Conservation (phyloP, 2,329 filamentous ascomycete species). For the Xylaria digitata region DNA sequence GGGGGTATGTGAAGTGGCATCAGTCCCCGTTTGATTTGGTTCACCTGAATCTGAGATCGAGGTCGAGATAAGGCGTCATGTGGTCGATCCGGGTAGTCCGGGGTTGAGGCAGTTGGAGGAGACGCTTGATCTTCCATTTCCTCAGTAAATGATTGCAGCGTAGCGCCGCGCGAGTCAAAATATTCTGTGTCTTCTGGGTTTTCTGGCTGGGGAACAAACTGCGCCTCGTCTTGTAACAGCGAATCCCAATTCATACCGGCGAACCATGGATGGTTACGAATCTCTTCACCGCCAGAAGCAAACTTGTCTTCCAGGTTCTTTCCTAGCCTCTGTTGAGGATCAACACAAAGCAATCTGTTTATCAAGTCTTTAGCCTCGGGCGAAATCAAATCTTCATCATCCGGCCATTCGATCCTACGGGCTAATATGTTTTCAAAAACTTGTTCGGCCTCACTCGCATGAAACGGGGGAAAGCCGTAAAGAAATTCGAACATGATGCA, state of each 20-base stretch:
- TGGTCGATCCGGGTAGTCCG: conserved; percentile 86
- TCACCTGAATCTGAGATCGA: conserved; percentile 77
- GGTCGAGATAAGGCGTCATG: conserved; percentile 95
- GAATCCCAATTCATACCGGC: conserved; percentile 87
- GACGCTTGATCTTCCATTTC: conserved; percentile 92
- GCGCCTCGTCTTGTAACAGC: conserved; percentile 91
- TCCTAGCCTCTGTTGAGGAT: conserved; percentile 84
- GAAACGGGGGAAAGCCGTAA: conserved; percentile 93
- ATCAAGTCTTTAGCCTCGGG: conserved; percentile 93
- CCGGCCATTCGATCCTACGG: conserved; percentile 91
- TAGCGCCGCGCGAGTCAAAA: conserved; percentile 92
- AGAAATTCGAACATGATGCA: conserved; percentile 98
- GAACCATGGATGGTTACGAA: conserved; percentile 91
- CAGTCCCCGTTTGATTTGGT: conserved; percentile 86
- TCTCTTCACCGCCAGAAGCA: conserved; percentile 87
- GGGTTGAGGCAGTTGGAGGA: conserved; percentile 76
- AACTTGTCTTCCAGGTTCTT: conserved; percentile 87
- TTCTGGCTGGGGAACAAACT: conserved; percentile 91
- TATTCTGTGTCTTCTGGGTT: conserved; percentile 99
- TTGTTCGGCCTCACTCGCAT: conserved; percentile 87
- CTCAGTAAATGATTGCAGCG: conserved; percentile 89
- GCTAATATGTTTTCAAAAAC: conserved; percentile 97
- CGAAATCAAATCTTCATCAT: conserved; percentile 81
- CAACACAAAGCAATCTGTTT: conserved; percentile 87
- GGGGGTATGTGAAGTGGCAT: conserved; percentile 97